Evolutionary conservation across 2,329 filamentous ascomycete species (phyloP), one percentile per base, ranked within the genome.

Genomic region (Hypoxylon sp.): DNA sequence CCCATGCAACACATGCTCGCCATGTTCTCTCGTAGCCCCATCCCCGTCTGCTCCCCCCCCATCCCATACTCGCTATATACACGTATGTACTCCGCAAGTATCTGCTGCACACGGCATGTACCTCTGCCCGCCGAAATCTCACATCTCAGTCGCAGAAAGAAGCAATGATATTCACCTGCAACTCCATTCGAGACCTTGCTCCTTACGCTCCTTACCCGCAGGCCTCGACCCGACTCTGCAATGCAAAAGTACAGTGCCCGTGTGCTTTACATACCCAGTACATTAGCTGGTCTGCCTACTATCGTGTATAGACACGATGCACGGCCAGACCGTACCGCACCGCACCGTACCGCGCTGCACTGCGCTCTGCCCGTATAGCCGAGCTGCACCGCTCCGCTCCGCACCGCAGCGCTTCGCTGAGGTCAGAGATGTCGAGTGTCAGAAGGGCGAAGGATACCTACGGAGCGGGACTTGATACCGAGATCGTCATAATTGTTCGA

Each of bases 1-100:
- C 46, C 55, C 48, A 51, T 55, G 53, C 57, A 60, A 50, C 53
- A 55, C 49, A 60, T 60, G 53, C 57, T 58, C 48, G 60, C 60
- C 61, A 64, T 64, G 61, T 58, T 61, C 61, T 58, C 47, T 60
- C 58, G 61, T 64, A 64, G 56, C 54, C 47, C 51, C 47, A 48
- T 48, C 49, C 42, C 48, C 51, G 24, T 46, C 52, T 29, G 26
- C n/a, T n/a, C n/a, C n/a, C 26, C 26, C 26, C 17, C 37, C 18
- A 20, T 40, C 18, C 37, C 37, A 40, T 40, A 20, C n/a, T n/a
- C n/a, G n/a, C n/a, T n/a, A n/a, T n/a, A n/a, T n/a, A n/a, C n/a
- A n/a, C n/a, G n/a, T n/a, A n/a, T n/a, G n/a, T n/a, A n/a, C n/a
- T n/a, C n/a, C n/a, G n/a, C n/a, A n/a, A n/a, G n/a, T n/a, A n/a